Evolutionary conservation across 2,329 filamentous ascomycete genomes (phyloP).

Genomic region (Achaetomium macrosporum): DNA sequence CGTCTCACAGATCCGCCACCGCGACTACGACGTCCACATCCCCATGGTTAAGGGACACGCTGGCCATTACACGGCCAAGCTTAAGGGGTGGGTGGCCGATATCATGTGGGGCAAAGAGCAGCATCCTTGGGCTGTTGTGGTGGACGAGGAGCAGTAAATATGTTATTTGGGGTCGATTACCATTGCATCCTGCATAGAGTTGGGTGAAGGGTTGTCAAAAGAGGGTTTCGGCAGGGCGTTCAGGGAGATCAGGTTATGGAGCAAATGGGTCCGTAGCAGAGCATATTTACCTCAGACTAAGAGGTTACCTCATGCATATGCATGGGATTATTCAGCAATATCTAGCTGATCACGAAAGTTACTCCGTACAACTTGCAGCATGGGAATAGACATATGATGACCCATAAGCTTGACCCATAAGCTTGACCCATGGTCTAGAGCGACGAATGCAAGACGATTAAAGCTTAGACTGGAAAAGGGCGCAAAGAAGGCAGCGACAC

Average conservation of each 20-base stretch:
- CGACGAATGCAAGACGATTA: neutral
- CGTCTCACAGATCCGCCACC: slow-evolving; percentile 62
- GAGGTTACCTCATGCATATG: neutral
- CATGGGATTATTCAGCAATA: neutral
- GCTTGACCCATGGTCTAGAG: neutral
- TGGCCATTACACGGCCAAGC: slow-evolving; percentile 51
- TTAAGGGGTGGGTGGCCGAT: slow-evolving; percentile 63
- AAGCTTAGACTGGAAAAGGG: neutral
- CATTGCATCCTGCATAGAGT: slow-evolving; percentile 5
- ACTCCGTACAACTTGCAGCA: neutral
- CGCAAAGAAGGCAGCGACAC: neutral
- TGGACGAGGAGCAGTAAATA: slow-evolving; percentile 49
- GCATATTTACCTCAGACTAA: neutral
- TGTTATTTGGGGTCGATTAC: neutral
- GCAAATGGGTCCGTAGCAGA: neutral
- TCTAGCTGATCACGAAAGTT: neutral
- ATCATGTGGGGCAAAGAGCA: slow-evolving; percentile 69
- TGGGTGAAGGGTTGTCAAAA: slow-evolving; percentile 3
- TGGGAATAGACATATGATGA: neutral
- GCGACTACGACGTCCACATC: slow-evolving; percentile 56
- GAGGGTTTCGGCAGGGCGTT: slow-evolving; percentile 9
- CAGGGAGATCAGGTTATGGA: slow-evolving; percentile 1
- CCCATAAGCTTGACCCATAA: neutral
- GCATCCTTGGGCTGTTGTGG: slow-evolving; percentile 64
- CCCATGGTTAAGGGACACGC: slow-evolving; percentile 51